Base-by-base conservation (phyloP, 2,329 filamentous ascomycete species). In the Acarospora socialis region DNA sequence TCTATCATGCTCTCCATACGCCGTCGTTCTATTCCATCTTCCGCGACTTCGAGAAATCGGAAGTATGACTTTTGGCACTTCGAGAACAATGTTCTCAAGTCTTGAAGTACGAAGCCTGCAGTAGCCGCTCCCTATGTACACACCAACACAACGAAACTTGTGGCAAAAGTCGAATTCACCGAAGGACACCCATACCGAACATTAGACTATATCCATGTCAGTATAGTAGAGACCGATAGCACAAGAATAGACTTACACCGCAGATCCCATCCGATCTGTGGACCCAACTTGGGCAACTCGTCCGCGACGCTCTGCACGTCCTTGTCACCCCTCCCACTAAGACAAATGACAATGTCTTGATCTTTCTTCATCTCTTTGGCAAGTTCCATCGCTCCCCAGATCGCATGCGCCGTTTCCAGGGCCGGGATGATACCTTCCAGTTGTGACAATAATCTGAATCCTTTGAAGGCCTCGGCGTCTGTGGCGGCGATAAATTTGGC, bases 291-390 rank as follows among this genome's bases (percentile, higher is more conserved):
- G 12, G 87, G 87, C 51, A 98, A 60, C 60, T 92, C 83, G 51
- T 98, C 90, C 0, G 90, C 90, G 31, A 98, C 87, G 49, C 82
- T 92, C 70, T 98, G 86, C 37, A 98, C 90, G 52, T 98, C 90
- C 73, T 98, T 98, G 59, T 98, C 90, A 41, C 90, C 90, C 46
- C 90, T 68, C 6, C 90, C 90, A 51, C 81, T 92, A 21, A 98
- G 56, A 59, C 87, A 95, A 41, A 98, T 86, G 37, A 98, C 87
- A 17, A 98, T 62, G 50, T 95, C 84, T 60, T 94, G 63, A 32
- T 72, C 84, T 62, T 84, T 81, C 44, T 69, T 68, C 82, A 94
- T 86, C 36, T 77, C 82, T 73, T 92, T 94, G 39, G 87, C 87
- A 37, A 94, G 60, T 61, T 95, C 73, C 36, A 95, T 63, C 95